These are phyloP conservation scores for Kluyveromyces sp. DNA, from an alignment of 1,139 yeast species.

Conservation along the genomic window DNA sequence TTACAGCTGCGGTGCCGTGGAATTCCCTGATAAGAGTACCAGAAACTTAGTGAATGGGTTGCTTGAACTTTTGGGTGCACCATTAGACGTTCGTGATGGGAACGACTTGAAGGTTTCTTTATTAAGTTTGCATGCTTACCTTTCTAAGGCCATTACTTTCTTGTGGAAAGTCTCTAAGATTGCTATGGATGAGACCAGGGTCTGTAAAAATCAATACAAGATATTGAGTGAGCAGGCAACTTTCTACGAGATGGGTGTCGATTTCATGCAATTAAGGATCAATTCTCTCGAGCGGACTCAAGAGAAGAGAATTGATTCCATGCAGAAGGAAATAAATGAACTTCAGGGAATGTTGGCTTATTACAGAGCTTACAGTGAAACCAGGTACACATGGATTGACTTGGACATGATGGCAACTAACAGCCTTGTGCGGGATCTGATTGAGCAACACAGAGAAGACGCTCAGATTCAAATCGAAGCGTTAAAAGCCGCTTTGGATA, in stretches of 20 bases:
- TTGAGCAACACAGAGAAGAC: background rate
- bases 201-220: background rate
- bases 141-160: slow-evolving; percentile 1
- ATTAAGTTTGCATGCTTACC: slow-evolving; percentile 2
- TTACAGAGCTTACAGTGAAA: background rate
- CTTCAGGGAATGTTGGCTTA: background rate
- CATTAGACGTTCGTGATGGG: slow-evolving; percentile 1
- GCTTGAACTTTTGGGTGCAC: slow-evolving; percentile 4
- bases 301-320: background rate
- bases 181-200: background rate
- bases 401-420: background rate
- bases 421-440: background rate
- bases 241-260: background rate
- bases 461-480: no score
- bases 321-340: background rate
- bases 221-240: background rate
- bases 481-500: no score
- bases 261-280: background rate
- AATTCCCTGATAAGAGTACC: slow-evolving; percentile 1
- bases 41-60: slow-evolving; percentile 1
- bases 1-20: background rate
- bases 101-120: slow-evolving; percentile 2
- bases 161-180: slow-evolving; percentile 4
- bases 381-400: background rate
- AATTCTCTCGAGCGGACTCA: background rate